Conservation (phyloP, 179 eudicot genomes). For the Vitellaria paradoxa region DNA sequence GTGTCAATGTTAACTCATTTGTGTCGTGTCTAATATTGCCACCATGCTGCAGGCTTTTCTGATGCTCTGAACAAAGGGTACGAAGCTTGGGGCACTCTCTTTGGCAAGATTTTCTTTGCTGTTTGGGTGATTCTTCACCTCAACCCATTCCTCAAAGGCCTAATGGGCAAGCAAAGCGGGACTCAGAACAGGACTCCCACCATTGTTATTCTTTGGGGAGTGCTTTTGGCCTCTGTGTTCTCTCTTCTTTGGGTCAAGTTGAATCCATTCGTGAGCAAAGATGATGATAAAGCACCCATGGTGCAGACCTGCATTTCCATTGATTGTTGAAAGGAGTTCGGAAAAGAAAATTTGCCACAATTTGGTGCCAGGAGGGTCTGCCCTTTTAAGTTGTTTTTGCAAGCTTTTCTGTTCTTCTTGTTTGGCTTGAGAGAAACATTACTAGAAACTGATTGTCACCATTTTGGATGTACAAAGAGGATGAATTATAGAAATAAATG, state of each 20-base stretch:
- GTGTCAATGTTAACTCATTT: too few species aligned
- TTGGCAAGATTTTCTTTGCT: constrained; percentile 84
- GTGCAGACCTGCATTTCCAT: constrained; percentile 65
- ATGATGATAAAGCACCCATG: constrained; percentile 27
- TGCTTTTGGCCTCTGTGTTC: constrained; percentile 82
- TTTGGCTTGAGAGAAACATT: background rate
- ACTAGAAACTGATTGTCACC: too few species aligned
- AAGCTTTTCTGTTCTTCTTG: constrained; percentile 1
- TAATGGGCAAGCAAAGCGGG: constrained; percentile 66
- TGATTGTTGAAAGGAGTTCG: constrained; percentile 49
- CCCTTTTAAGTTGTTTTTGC: background rate
- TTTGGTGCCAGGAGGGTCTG: background rate
- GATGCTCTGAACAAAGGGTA: constrained; percentile 89
- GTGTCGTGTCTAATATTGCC: too few species aligned
- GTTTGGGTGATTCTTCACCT: constrained; percentile 92
- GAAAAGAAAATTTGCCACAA: background rate
- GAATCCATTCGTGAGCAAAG: constrained; percentile 70
- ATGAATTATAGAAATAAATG: background rate
- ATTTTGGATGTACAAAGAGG: background rate
- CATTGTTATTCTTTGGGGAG: constrained; percentile 86
- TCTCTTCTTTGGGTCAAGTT: constrained; percentile 92
- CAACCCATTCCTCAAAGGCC: constrained; percentile 93
- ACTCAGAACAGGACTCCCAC: constrained; percentile 68
- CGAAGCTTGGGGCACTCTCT: constrained; percentile 92
- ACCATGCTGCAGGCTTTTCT: constrained; percentile 54